phyloP scores from a whole-genome alignment of 129 eudicot species.

The Chrysanthemum makinoi region DNA sequence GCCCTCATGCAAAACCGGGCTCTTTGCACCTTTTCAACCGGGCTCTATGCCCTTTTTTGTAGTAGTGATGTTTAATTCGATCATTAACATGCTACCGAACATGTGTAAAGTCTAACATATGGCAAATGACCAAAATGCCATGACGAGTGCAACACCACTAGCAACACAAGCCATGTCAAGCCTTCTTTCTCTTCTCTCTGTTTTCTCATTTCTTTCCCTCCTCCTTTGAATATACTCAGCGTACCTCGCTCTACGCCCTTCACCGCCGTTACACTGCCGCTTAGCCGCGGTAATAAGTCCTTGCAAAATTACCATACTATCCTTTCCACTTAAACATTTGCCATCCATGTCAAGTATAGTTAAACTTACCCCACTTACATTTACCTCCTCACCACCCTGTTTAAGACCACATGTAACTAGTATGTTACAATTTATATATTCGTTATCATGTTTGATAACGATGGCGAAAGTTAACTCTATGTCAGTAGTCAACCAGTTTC shows the following conservation, averaged over 20 bases:
- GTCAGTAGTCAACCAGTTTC: constrained; percentile 36
- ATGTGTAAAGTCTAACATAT: not conserved
- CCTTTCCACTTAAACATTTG: constrained; percentile 33
- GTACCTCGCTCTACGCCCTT: constrained; percentile 17
- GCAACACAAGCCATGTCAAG: constrained; percentile 34
- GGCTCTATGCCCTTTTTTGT: too few species aligned
- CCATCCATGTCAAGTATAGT: constrained; percentile 33
- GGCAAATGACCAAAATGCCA: constrained; percentile 39
- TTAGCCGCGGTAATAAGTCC: constrained; percentile 10
- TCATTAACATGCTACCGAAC: too few species aligned
- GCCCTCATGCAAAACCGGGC: too few species aligned
- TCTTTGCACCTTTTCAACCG: too few species aligned
- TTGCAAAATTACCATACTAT: constrained; percentile 32
- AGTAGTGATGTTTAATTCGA: too few species aligned
- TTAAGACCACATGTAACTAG: constrained; percentile 29
- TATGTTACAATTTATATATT: constrained; percentile 27
- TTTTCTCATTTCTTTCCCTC: constrained; percentile 28
- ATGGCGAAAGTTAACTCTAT: constrained; percentile 32
- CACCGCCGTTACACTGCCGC: constrained; percentile 17
- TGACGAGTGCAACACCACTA: constrained; percentile 24
- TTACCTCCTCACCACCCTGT: constrained; percentile 22
- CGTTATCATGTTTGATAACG: constrained; percentile 1
- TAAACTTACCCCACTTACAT: constrained; percentile 32
- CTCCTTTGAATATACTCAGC: constrained; percentile 26
- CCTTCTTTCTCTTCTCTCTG: constrained; percentile 37